phyloP scores from a whole-genome alignment of 306 rosid genomes.

The Glycine latifolia region DNA sequence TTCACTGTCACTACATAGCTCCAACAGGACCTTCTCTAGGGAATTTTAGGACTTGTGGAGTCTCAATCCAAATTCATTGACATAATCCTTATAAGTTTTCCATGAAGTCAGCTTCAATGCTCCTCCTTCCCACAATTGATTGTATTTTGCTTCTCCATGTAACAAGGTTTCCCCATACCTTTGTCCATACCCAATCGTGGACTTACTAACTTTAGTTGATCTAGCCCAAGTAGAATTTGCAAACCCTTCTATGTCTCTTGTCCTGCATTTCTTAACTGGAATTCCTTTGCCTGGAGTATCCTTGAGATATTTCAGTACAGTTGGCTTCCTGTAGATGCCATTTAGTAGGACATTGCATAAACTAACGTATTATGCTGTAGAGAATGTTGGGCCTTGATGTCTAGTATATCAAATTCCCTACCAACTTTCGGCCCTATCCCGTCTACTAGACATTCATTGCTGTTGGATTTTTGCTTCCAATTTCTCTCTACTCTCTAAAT shows the following conservation, averaged over 20 bases:
- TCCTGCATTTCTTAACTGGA: neutral
- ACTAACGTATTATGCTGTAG: neutral
- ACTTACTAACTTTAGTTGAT: neutral
- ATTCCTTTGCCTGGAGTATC: neutral
- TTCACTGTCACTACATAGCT: neutral
- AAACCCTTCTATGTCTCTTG: neutral
- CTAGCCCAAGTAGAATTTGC: neutral
- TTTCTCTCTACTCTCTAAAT: neutral
- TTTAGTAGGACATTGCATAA: neutral
- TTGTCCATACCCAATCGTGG: neutral
- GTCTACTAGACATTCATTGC: neutral
- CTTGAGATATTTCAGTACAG: neutral
- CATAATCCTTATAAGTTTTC: neutral
- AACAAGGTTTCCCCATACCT: neutral
- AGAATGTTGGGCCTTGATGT: neutral
- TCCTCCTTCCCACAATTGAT: neutral
- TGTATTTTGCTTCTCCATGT: slow-evolving; percentile 3
- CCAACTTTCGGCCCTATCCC: neutral
- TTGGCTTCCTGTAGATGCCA: neutral
- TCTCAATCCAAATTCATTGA: neutral
- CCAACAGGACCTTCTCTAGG: neutral
- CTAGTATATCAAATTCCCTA: neutral
- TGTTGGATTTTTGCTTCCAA: slow-evolving; percentile 6
- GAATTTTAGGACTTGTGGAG: neutral
- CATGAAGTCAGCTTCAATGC: neutral